Conservation (phyloP, 2,329 filamentous ascomycete species). For the Pseudocercospora cruenta region DNA sequence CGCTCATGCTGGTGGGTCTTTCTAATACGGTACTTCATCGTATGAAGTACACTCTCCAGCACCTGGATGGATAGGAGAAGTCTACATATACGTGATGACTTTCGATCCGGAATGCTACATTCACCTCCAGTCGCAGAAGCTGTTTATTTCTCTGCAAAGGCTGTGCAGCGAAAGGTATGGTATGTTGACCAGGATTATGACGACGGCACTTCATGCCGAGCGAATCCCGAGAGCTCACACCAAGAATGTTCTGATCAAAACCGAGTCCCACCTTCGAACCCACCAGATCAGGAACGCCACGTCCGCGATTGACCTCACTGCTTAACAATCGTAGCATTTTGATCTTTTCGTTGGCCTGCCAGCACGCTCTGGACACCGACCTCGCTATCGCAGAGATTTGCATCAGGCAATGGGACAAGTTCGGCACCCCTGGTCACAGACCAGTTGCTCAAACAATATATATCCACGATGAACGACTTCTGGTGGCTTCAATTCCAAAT, state of each 20-base stretch:
- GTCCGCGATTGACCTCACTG: conserved; percentile 19
- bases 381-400: conserved; percentile 13
- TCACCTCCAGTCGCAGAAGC: background rate
- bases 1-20: conserved; percentile 3
- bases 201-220: conserved; percentile 13
- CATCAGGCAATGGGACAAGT: conserved; percentile 13
- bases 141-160: background rate
- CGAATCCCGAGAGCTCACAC: conserved; percentile 16
- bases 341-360: background rate
- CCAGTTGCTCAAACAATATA: background rate
- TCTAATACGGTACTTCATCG: background rate
- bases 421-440: conserved; percentile 9
- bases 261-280: conserved; percentile 6
- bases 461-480: background rate
- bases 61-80: background rate
- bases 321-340: conserved; percentile 19
- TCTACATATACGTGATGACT: background rate
- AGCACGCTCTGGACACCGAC: conserved; percentile 8
- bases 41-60: background rate
- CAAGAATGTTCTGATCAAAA: conserved; percentile 8
- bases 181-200: conserved; percentile 7
- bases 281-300: background rate
- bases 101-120: background rate
- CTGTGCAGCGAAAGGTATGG: background rate
- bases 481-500: background rate